Percentiles rank a stretch among this genome's conserved stretches.
These are phyloP conservation scores for Pulchroboletus neoregius DNA, from an alignment of 1,284 basidiomycete genomes.

Conservation along the genomic window DNA sequence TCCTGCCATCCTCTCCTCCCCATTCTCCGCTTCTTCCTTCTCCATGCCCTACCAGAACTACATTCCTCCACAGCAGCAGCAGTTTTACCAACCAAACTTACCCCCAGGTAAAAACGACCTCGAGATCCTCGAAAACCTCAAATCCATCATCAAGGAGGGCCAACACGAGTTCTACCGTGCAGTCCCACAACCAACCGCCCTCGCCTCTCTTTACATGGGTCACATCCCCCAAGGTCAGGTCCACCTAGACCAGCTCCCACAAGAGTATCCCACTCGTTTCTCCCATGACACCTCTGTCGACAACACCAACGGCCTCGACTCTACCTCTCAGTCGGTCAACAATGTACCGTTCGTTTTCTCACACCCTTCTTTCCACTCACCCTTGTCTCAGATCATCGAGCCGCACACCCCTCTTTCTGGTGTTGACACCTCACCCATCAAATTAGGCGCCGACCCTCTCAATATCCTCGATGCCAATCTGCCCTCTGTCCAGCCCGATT, in stretches of 20 bases:
- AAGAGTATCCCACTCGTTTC: slow-evolving; percentile 16
- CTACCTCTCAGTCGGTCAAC: no score
- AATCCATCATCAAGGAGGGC: slow-evolving; percentile 61
- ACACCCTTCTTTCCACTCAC: slow-evolving; percentile 2
- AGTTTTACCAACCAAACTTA: slow-evolving; percentile 28
- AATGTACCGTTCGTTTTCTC: slow-evolving; percentile 28
- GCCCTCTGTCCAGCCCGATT: slow-evolving; percentile 6
- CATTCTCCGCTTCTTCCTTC: slow-evolving; percentile 32
- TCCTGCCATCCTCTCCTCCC: slow-evolving; percentile 28
- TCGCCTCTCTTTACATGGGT: slow-evolving; percentile 61
- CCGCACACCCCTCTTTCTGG: slow-evolving; percentile 10
- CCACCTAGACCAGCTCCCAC: no score
- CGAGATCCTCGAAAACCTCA: slow-evolving; percentile 67
- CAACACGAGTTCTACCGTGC: slow-evolving; percentile 69
- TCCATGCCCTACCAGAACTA: slow-evolving; percentile 30
- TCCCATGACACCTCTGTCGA: slow-evolving; percentile 5
- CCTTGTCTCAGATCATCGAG: slow-evolving; percentile 16
- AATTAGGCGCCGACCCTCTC: slow-evolving; percentile 13
- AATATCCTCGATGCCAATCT: no score
- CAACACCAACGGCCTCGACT: slow-evolving; percentile 12
- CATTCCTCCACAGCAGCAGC: slow-evolving; percentile 28
- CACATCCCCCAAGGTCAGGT: slow-evolving; percentile 29
- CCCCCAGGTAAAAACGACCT: slow-evolving; percentile 56
- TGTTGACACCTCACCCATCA: slow-evolving; percentile 18
- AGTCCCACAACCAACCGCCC: slow-evolving; percentile 56